phyloP scores from a whole-genome alignment of 371 early-diverging fungal species.

The Zychaea mexicana region DNA sequence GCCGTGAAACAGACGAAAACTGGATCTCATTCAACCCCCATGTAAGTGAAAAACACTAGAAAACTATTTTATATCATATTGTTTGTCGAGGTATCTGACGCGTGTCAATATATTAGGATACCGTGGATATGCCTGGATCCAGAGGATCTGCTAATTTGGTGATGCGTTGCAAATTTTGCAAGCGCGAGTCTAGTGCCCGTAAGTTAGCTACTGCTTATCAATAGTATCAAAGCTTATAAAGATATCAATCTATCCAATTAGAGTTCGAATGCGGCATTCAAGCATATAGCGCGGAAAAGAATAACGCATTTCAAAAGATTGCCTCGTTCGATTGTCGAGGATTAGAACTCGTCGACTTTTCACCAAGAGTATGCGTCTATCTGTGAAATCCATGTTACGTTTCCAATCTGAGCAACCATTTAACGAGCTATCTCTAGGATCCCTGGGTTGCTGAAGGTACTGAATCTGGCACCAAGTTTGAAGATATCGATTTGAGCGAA shows the following conservation, averaged over 20 bases:
- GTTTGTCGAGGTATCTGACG: background rate
- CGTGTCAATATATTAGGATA: slow-evolving; percentile 20
- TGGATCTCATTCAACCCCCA: slow-evolving; percentile 73
- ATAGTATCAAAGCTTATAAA: too few species aligned
- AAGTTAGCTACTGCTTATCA: too few species aligned
- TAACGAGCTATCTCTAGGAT: slow-evolving; percentile 54
- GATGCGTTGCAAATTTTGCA: slow-evolving; percentile 94
- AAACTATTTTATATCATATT: too few species aligned
- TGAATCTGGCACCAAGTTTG: slow-evolving; percentile 74
- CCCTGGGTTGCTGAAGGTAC: slow-evolving; percentile 76
- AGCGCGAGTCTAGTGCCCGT: slow-evolving; percentile 76
- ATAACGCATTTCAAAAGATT: slow-evolving; percentile 64
- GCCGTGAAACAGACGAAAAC: slow-evolving; percentile 78
- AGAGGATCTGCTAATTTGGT: slow-evolving; percentile 88
- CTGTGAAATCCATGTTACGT: background rate
- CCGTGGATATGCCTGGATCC: slow-evolving; percentile 50
- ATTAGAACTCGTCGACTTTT: slow-evolving; percentile 81
- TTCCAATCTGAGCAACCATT: too few species aligned
- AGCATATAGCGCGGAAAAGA: slow-evolving; percentile 65
- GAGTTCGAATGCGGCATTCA: slow-evolving; percentile 62
- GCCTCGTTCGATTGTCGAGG: slow-evolving; percentile 85
- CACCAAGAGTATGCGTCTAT: slow-evolving; percentile 61
- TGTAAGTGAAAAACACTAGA: background rate
- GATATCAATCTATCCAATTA: too few species aligned
- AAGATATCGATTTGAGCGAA: slow-evolving; percentile 81